Evolutionary conservation across 1,139 yeast genomes (phyloP).

Genomic region (Hanseniaspora gamundiae): DNA sequence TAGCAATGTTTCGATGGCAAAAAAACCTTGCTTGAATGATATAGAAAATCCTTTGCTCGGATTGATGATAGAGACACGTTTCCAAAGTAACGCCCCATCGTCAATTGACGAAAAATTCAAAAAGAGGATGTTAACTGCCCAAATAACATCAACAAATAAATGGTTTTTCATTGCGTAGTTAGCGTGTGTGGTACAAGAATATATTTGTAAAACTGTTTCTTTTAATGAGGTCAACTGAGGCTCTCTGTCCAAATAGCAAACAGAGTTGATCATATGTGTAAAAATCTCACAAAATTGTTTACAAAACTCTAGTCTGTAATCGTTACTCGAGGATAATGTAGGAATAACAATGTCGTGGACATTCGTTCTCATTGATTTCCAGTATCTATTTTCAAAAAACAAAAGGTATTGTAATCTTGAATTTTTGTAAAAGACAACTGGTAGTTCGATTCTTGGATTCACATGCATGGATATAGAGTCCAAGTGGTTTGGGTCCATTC

Average conservation of each 20-base stretch:
- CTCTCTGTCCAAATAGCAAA: constrained; percentile 49
- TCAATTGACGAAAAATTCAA: constrained; percentile 30
- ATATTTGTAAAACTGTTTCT: constrained; percentile 49
- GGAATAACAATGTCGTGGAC: constrained; percentile 41
- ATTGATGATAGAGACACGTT: constrained; percentile 40
- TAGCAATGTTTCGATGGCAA: constrained; percentile 34
- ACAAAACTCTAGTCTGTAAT: constrained; percentile 36
- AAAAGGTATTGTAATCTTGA: constrained; percentile 43
- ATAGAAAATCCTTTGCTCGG: constrained; percentile 69
- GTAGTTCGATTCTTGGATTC: neutral
- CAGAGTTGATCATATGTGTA: constrained; percentile 38
- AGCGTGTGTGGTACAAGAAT: constrained; percentile 52
- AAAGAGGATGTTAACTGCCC: constrained; percentile 37
- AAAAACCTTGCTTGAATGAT: constrained; percentile 50
- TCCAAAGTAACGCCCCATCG: constrained; percentile 39
- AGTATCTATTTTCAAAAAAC: constrained; percentile 43
- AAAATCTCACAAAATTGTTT: constrained; percentile 42
- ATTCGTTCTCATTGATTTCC: constrained; percentile 37
- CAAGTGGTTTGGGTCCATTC: constrained; percentile 1
- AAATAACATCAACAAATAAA: constrained; percentile 32
- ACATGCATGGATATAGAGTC: neutral
- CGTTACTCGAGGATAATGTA: constrained; percentile 37
- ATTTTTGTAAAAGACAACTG: constrained; percentile 25
- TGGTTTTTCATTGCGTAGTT: constrained; percentile 30
- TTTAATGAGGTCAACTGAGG: constrained; percentile 43